Conservation (phyloP, 371 early-diverging fungal species). For the Apophysomyces ossiformis region DNA sequence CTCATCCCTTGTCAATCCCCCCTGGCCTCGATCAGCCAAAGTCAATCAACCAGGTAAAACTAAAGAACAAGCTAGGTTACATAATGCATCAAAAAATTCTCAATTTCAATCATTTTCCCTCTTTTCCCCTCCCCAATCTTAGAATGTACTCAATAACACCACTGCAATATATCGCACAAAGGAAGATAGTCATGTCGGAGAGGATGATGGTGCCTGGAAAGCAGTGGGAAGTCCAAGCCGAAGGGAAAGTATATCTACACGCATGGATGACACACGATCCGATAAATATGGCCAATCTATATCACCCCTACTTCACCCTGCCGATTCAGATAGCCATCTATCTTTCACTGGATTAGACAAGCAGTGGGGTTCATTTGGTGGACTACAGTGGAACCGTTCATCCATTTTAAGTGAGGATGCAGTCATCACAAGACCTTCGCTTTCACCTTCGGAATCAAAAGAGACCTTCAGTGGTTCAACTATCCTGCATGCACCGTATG, state of each 20-base stretch:
- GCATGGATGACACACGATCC: constrained; percentile 8
- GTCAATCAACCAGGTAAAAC: background rate
- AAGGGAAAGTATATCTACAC: constrained; percentile 10
- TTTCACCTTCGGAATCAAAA: constrained; percentile 2
- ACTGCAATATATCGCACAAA: constrained; percentile 2
- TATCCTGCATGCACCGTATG: constrained; percentile 10
- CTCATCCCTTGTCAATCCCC: background rate
- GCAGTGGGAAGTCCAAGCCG: constrained; percentile 26
- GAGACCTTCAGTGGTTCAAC: background rate
- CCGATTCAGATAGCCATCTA: background rate
- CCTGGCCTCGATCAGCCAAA: background rate
- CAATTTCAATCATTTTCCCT: too few species aligned
- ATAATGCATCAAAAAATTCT: too few species aligned
- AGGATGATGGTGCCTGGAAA: constrained; percentile 19
- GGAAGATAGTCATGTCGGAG: background rate
- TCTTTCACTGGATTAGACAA: background rate
- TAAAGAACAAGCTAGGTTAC: background rate
- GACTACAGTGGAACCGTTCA: constrained; percentile 43
- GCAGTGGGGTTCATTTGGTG: constrained; percentile 51
- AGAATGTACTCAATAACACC: background rate
- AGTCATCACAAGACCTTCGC: constrained; percentile 12
- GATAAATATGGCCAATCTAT: background rate
- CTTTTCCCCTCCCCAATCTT: too few species aligned
- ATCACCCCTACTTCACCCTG: constrained; percentile 2
- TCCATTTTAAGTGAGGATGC: constrained; percentile 42